phyloP scores from a whole-genome alignment of 75 land plant species.

The Selaginella tamariscina region DNA sequence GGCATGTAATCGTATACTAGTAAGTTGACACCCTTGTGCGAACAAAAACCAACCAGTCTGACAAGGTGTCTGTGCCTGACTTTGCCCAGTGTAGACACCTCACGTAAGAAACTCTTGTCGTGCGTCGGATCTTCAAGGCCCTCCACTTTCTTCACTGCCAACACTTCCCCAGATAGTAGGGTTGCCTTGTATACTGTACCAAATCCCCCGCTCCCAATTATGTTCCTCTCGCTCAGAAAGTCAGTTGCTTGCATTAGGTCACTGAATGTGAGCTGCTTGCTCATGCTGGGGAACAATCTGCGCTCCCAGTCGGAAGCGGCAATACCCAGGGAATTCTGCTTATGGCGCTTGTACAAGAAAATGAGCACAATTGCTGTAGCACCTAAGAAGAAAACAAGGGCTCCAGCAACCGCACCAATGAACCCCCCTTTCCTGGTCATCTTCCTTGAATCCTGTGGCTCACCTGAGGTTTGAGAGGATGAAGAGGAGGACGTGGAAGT shows the following conservation, averaged over 20 bases:
- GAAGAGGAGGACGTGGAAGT: too few species aligned
- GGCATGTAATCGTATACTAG: constrained; percentile 81
- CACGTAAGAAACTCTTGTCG: constrained; percentile 63
- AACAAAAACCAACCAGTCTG: constrained; percentile 60
- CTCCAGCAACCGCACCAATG: not conserved
- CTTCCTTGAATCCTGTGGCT: too few species aligned
- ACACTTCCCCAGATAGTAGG: constrained; percentile 37
- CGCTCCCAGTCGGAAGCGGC: not conserved
- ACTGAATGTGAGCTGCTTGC: constrained; percentile 22
- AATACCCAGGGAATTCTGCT: not conserved
- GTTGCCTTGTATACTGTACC: constrained; percentile 72
- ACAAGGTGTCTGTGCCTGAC: constrained; percentile 78
- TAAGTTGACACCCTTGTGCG: constrained; percentile 31
- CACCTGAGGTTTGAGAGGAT: too few species aligned
- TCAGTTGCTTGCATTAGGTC: constrained; percentile 80
- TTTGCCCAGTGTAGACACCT: constrained; percentile 64
- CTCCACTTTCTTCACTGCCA: constrained; percentile 67
- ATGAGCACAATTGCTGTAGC: too few species aligned
- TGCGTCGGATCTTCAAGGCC: constrained; percentile 30
- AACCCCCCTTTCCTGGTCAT: not conserved
- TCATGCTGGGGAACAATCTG: not conserved
- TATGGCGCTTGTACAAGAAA: too few species aligned
- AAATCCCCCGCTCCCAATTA: constrained; percentile 77
- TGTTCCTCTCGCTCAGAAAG: constrained; percentile 47
- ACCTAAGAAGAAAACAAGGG: not conserved